Evolutionary conservation across 2,329 filamentous ascomycete genomes (phyloP).

Genomic region (Aspergillus luchuensis): DNA sequence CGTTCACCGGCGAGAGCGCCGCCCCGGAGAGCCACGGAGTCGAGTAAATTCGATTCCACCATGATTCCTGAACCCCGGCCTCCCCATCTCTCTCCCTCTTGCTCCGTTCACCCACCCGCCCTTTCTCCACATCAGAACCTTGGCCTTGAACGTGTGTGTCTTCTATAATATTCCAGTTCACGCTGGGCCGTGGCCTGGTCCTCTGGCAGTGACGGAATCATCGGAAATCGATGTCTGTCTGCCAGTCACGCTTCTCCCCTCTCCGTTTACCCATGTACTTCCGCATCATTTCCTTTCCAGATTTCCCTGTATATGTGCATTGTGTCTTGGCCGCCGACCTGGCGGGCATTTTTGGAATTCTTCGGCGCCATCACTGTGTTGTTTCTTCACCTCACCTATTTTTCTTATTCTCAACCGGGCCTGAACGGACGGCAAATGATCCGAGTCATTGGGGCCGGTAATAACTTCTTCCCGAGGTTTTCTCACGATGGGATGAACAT

Average conservation of each 20-base stretch:
- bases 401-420: slow-evolving; percentile 10
- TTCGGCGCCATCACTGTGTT: slow-evolving; percentile 33
- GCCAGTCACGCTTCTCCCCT: slow-evolving; percentile 17
- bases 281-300: slow-evolving; percentile 12
- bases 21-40: slow-evolving; percentile 40
- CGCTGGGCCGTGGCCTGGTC: slow-evolving; percentile 28
- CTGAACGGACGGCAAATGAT: slow-evolving; percentile 1
- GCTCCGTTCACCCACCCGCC: slow-evolving; percentile 17
- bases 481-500: slow-evolving; percentile 1
- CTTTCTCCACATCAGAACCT: slow-evolving; percentile 17
- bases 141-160: slow-evolving; percentile 16
- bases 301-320: slow-evolving; percentile 38
- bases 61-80: slow-evolving; percentile 14
- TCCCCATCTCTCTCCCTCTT: slow-evolving; percentile 14
- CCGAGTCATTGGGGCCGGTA: slow-evolving; percentile 9
- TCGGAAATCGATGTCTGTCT: slow-evolving; percentile 11
- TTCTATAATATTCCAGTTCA: slow-evolving; percentile 23
- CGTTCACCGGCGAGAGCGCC: slow-evolving; percentile 40
- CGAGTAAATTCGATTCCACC: slow-evolving; percentile 32
- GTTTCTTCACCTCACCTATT: slow-evolving; percentile 14
- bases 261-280: slow-evolving; percentile 29
- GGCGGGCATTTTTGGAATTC: slow-evolving; percentile 34
- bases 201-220: slow-evolving; percentile 15
- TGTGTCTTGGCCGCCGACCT: slow-evolving; percentile 30
- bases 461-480: slow-evolving; percentile 9